Conservation (phyloP, 495 filamentous ascomycete species). For the Aspergillus sclerotioniger region DNA sequence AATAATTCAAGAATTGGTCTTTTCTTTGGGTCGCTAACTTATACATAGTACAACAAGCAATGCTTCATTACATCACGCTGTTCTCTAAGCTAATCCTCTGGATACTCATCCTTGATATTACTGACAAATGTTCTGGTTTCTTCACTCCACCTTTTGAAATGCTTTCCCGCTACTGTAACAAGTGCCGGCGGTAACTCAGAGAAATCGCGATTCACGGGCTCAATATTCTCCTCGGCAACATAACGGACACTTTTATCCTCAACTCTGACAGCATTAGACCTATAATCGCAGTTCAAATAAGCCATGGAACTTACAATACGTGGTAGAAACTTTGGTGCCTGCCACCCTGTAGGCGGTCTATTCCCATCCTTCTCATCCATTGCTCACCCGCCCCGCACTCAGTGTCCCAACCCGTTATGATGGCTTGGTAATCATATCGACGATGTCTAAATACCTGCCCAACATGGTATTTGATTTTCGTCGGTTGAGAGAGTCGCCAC, state of each 20-base stretch:
- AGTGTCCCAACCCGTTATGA: slow-evolving; percentile 85
- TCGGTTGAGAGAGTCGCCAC: slow-evolving; percentile 34
- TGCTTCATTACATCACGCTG: not conserved
- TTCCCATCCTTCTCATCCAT: slow-evolving; percentile 60
- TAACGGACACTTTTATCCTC: slow-evolving; percentile 70
- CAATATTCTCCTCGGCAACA: slow-evolving; percentile 87
- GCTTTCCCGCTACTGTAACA: slow-evolving; percentile 71
- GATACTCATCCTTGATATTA: slow-evolving; percentile 82
- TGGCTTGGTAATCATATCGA: slow-evolving; percentile 73
- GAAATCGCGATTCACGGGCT: slow-evolving; percentile 51
- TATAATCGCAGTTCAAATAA: not conserved
- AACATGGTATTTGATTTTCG: slow-evolving; percentile 64
- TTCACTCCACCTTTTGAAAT: slow-evolving; percentile 85
- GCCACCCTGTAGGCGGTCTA: slow-evolving; percentile 61
- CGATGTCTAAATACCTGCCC: slow-evolving; percentile 84
- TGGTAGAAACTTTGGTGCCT: slow-evolving; percentile 79
- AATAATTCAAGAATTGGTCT: no score
- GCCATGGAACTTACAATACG: slow-evolving; percentile 61
- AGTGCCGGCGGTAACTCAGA: slow-evolving; percentile 52
- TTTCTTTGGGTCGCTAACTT: no score
- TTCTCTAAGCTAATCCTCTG: slow-evolving; percentile 60
- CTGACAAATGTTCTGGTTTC: slow-evolving; percentile 70
- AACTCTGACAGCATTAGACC: slow-evolving; percentile 45
- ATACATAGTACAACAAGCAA: no score
- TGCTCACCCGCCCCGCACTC: slow-evolving; percentile 51